A percentile compares a stretch with the other conserved stretches of the same genome.
phyloP scores from a whole-genome alignment of 176 grass and related monocot species.

The Stipa capillata region DNA sequence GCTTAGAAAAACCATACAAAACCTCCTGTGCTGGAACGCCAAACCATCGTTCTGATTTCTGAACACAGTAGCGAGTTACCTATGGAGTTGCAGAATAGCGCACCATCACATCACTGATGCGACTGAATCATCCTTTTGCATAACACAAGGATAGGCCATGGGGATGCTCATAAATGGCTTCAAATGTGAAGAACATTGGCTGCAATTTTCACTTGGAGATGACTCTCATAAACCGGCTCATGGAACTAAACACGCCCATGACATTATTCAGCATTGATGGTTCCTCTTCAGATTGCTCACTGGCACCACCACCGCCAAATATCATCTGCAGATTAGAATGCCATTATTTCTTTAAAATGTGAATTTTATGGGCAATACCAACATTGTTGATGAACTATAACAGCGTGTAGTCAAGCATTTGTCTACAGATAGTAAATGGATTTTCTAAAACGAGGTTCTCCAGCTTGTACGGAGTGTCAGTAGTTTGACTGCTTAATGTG shows the following conservation, averaged over 20 bases:
- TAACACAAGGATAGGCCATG: not conserved
- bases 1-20: too few relatives aligned
- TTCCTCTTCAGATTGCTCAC: constrained; percentile 46
- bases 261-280: constrained; percentile 74
- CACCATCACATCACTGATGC: not conserved
- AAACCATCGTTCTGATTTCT: not conserved
- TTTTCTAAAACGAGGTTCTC: not conserved
- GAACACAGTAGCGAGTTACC: not conserved
- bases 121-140: not conserved
- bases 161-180: not conserved
- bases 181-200: not conserved
- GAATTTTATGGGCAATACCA: not conserved
- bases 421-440: not conserved
- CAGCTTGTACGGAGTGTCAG: not conserved
- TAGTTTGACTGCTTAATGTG: not conserved
- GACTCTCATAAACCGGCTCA: constrained; percentile 73
- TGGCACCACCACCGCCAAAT: constrained; percentile 39
- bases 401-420: not conserved
- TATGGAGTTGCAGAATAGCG: not conserved
- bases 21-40: not conserved
- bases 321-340: constrained; percentile 46
- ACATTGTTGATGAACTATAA: not conserved
- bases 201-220: constrained; percentile 55
- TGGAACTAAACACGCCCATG: constrained; percentile 55
- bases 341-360: not conserved